These are phyloP conservation scores for Aspergillus puulaauensis DNA, from an alignment of 2,329 filamentous ascomycete species.

Conservation along the genomic window DNA sequence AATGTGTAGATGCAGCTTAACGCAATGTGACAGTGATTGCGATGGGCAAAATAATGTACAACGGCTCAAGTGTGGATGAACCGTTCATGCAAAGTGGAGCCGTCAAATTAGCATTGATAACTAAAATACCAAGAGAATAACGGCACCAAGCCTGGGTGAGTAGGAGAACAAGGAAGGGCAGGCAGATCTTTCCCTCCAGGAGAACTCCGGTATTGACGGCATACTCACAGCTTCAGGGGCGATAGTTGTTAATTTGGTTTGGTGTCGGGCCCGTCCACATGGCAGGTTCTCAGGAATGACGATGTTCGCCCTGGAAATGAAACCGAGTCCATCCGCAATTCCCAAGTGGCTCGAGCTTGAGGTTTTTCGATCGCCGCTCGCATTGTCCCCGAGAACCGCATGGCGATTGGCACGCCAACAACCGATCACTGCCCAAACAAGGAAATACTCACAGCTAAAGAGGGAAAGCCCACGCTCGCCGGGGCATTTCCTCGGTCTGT, in stretches of 20 bases:
- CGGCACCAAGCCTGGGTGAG: constrained; percentile 4
- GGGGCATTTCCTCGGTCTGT: constrained; percentile 12
- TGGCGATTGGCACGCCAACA: constrained; percentile 15
- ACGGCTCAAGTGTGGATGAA: constrained; percentile 17
- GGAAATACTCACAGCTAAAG: constrained; percentile 19
- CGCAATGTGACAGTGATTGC: constrained; percentile 16
- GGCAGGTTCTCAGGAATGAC: constrained; percentile 9
- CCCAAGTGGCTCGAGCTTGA: constrained; percentile 12
- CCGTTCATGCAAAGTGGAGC: constrained; percentile 21
- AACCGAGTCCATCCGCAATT: constrained; percentile 3
- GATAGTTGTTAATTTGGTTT: constrained; percentile 2
- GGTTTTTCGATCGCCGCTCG: constrained; percentile 12
- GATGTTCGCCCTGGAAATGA: constrained; percentile 13
- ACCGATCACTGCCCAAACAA: constrained; percentile 25
- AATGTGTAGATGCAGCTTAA: constrained; percentile 18
- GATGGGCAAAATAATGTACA: constrained; percentile 21
- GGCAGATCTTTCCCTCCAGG: constrained; percentile 14
- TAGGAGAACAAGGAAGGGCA: constrained; percentile 5
- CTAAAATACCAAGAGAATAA: constrained; percentile 5
- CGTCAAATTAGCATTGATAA: constrained; percentile 9
- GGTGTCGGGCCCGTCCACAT: background rate
- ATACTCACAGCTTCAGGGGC: constrained; percentile 2
- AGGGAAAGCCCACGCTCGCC: constrained; percentile 13
- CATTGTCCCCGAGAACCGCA: constrained; percentile 15
- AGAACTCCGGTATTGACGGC: background rate